phyloP scores from a whole-genome alignment of 352 stramenopile species.

The Paralagenidium karlingii region DNA sequence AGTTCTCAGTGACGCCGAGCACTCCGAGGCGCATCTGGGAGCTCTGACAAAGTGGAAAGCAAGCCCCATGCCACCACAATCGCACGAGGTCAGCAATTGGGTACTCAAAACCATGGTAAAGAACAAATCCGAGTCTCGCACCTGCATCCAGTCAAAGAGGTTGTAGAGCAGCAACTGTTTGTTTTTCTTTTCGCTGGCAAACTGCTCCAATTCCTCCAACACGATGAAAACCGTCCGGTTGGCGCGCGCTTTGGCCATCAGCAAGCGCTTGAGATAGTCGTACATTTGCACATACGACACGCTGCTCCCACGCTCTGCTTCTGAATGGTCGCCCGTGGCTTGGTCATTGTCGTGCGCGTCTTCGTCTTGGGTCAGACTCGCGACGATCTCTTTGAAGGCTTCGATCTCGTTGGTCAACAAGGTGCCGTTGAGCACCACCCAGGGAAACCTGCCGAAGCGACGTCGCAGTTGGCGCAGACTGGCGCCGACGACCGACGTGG shows the following conservation, averaged over 20 bases:
- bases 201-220: conserved; percentile 66
- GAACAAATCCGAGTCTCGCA: conserved; percentile 4
- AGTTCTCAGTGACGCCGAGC: conserved; percentile 66
- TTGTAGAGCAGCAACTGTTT: conserved; percentile 82
- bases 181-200: conserved; percentile 39
- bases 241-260: conserved; percentile 30
- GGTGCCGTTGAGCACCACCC: conserved; percentile 67
- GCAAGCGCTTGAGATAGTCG: conserved; percentile 53
- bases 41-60: too few relatives aligned
- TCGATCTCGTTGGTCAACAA: conserved; percentile 76
- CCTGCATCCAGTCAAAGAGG: conserved; percentile 72
- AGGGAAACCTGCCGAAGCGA: conserved; percentile 24
- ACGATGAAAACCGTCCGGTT: conserved; percentile 53
- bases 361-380: conserved; percentile 40
- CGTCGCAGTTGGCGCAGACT: conserved; percentile 34
- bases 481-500: conserved; percentile 32
- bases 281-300: conserved; percentile 81
- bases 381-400: conserved; percentile 70
- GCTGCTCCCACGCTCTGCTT: not conserved
- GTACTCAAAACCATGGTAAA: not conserved
- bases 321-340: not conserved
- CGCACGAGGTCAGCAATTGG: conserved; percentile 1
- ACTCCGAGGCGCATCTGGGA: conserved; percentile 73
- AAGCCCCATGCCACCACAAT: too few relatives aligned
- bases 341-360: conserved; percentile 48